phyloP scores from a whole-genome alignment of 257 asterid genomes.

The Linaria vulgaris region DNA sequence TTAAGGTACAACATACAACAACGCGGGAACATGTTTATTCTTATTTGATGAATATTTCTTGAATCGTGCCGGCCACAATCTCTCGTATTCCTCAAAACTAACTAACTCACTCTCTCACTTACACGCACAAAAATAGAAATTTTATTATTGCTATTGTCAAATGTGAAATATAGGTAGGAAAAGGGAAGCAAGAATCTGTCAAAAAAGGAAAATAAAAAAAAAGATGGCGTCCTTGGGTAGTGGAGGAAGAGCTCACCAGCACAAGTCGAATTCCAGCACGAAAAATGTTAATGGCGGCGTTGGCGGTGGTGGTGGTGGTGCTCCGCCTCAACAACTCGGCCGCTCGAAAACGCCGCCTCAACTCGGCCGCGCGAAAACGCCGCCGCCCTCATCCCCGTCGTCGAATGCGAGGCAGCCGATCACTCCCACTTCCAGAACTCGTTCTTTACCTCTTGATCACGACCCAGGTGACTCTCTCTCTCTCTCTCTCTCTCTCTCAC shows the following conservation, averaged over 20 bases:
- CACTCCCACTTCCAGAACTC: slow-evolving; percentile 70
- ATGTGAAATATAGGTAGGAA: too few species aligned
- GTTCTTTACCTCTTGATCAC: slow-evolving; percentile 39
- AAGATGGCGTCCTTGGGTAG: slow-evolving; percentile 44
- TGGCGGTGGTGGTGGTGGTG: slow-evolving; percentile 35
- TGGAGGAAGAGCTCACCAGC: slow-evolving; percentile 42
- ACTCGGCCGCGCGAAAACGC: slow-evolving; percentile 34
- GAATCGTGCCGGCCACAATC: slow-evolving; percentile 15
- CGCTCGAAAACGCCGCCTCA: slow-evolving; percentile 38
- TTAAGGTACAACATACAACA: too few species aligned
- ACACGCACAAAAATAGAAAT: too few species aligned
- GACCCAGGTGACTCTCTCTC: slow-evolving; percentile 60
- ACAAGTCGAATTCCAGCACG: too few species aligned
- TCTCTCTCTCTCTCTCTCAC: slow-evolving; percentile 8
- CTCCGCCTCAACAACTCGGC: background rate
- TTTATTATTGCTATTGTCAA: too few species aligned
- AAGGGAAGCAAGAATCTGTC: background rate
- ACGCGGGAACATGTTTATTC: too few species aligned
- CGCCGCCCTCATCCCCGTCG: slow-evolving; percentile 20
- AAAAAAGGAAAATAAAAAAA: background rate
- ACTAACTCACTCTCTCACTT: background rate
- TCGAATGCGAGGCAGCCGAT: slow-evolving; percentile 63
- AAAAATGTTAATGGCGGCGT: too few species aligned
- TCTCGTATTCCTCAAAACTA: background rate
- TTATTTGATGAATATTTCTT: too few species aligned